Evolutionary conservation across 805 yeast genomes (phyloP).

Genomic region (Gaillardinia entomophila): DNA sequence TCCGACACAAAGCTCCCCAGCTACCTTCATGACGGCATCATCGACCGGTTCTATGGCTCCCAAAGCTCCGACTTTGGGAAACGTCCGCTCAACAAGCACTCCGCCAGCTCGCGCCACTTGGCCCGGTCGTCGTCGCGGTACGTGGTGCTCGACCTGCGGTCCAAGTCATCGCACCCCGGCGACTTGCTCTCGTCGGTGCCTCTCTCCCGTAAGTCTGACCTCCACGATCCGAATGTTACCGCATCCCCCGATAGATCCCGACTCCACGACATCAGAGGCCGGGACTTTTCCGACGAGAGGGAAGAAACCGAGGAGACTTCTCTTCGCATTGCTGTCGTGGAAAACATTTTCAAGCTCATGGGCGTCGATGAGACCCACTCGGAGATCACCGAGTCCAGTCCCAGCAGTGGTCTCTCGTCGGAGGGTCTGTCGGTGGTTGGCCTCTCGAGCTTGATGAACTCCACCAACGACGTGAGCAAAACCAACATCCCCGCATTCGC

Average conservation of each 20-base stretch:
- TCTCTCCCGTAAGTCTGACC: slow-evolving; percentile 40
- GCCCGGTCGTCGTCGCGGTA: slow-evolving; percentile 25
- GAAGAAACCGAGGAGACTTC: slow-evolving; percentile 71
- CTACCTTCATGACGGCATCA: slow-evolving; percentile 54
- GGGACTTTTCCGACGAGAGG: slow-evolving; percentile 45
- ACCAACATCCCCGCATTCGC: background rate
- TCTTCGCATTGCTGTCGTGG: slow-evolving; percentile 58
- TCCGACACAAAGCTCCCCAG: slow-evolving; percentile 44
- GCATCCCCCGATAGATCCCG: slow-evolving; percentile 1
- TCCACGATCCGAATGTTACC: slow-evolving; percentile 13
- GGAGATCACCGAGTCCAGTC: slow-evolving; percentile 5
- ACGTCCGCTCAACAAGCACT: background rate
- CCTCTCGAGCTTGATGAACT: slow-evolving; percentile 15
- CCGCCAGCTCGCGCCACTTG: background rate
- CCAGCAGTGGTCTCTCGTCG: slow-evolving; percentile 12
- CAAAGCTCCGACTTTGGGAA: background rate
- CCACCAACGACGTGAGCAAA: background rate
- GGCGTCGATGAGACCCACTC: slow-evolving; percentile 50
- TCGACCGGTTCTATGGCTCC: slow-evolving; percentile 30
- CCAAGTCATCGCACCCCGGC: slow-evolving; percentile 66
- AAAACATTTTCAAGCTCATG: slow-evolving; percentile 59
- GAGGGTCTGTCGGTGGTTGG: slow-evolving; percentile 26
- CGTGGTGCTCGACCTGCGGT: slow-evolving; percentile 46
- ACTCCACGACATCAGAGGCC: slow-evolving; percentile 15
- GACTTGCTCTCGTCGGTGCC: slow-evolving; percentile 82